These are phyloP conservation scores for Mycena galopus DNA, from an alignment of 768 basidiomycete genomes.

Conservation along the genomic window DNA sequence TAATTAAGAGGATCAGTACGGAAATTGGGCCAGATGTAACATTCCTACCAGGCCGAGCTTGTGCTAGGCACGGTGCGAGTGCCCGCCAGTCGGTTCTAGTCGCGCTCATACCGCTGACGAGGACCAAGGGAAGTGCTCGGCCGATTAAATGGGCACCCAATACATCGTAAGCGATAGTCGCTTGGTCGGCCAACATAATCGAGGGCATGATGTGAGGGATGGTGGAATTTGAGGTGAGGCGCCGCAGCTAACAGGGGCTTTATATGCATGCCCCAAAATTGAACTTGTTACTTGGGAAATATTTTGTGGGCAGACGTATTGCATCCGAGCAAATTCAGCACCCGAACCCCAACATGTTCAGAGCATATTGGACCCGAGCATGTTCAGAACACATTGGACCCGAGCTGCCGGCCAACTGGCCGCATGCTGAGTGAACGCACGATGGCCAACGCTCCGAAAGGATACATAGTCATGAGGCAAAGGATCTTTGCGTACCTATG, in stretches of 20 bases:
- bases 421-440: not conserved
- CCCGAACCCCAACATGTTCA: not conserved
- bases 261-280: slow-evolving; percentile 5
- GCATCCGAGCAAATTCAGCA: not conserved
- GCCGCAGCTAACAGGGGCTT: not conserved
- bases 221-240: not conserved
- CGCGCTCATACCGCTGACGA: slow-evolving; percentile 40
- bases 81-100: slow-evolving; percentile 39
- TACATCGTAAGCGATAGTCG: slow-evolving; percentile 16
- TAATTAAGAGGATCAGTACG: not conserved
- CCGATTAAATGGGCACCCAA: slow-evolving; percentile 20
- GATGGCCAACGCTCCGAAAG: not conserved
- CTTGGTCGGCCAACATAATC: slow-evolving; percentile 18
- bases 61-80: slow-evolving; percentile 32
- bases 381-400: too few species aligned
- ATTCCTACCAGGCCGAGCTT: slow-evolving; percentile 39
- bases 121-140: slow-evolving; percentile 36
- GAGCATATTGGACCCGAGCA: slow-evolving; percentile 14
- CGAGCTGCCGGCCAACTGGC: not conserved
- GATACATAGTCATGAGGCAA: not conserved
- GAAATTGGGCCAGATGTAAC: not conserved
- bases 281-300: not conserved
- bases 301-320: not conserved
- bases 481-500: not conserved
- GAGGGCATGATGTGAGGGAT: slow-evolving; percentile 4